Evolutionary conservation across 306 rosid species (phyloP).

Genomic region (Rosa lucieae): DNA sequence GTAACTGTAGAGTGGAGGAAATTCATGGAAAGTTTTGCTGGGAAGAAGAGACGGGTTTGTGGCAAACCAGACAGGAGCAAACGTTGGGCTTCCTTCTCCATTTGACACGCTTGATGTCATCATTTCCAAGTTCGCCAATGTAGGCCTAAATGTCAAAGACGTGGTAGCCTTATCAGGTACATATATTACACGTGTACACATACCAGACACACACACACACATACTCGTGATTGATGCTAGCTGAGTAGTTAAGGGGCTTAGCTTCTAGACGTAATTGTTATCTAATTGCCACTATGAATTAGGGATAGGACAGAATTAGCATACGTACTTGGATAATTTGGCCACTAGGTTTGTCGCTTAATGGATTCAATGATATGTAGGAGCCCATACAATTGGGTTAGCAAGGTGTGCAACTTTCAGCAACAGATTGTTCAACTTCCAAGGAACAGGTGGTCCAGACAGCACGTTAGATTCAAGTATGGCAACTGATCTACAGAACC

Average conservation of each 20-base stretch:
- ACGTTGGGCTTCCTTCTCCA: slow-evolving; percentile 54
- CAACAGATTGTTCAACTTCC: slow-evolving; percentile 77
- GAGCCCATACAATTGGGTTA: slow-evolving; percentile 81
- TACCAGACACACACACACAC: background rate
- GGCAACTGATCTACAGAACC: slow-evolving; percentile 56
- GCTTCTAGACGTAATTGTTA: background rate
- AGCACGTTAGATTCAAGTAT: slow-evolving; percentile 47
- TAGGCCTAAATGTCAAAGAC: slow-evolving; percentile 59
- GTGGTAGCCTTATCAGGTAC: slow-evolving; percentile 75
- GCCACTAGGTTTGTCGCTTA: background rate
- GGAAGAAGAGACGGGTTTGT: slow-evolving; percentile 80
- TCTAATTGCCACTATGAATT: background rate
- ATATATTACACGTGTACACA: background rate
- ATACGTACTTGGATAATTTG: background rate
- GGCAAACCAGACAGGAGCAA: slow-evolving; percentile 58
- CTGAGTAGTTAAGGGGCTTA: background rate
- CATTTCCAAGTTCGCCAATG: slow-evolving; percentile 44
- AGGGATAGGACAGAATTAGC: background rate
- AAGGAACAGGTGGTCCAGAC: slow-evolving; percentile 57
- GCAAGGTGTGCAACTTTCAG: slow-evolving; percentile 64
- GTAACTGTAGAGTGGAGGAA: slow-evolving; percentile 73
- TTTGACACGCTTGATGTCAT: slow-evolving; percentile 42
- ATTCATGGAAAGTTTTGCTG: slow-evolving; percentile 55
- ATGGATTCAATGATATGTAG: slow-evolving; percentile 30
- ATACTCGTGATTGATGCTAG: background rate